These are phyloP conservation scores for Umbellularia californica DNA, from an alignment of 164 flowering plant species.

Conservation along the genomic window DNA sequence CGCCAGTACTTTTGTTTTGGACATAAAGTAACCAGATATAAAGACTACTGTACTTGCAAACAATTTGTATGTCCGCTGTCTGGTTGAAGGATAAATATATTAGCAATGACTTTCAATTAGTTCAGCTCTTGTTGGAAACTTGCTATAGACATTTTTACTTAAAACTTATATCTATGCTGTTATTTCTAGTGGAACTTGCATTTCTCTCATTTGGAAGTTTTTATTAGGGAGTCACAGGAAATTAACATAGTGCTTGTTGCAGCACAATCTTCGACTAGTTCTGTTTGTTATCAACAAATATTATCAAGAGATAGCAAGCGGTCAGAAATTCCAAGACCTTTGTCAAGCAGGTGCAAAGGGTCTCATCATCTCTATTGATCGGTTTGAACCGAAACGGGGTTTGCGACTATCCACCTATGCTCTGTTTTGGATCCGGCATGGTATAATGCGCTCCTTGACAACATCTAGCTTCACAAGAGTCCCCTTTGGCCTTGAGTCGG, in stretches of 20 bases:
- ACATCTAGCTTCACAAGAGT: slow-evolving; percentile 78
- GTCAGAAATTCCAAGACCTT: slow-evolving; percentile 74
- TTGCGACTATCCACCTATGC: slow-evolving; percentile 80
- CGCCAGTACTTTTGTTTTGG: neutral
- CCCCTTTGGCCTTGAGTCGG: slow-evolving; percentile 92
- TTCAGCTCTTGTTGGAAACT: neutral
- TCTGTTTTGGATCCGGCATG: slow-evolving; percentile 92
- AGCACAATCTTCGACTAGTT: slow-evolving; percentile 96
- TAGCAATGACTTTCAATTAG: neutral
- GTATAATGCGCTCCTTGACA: slow-evolving; percentile 84
- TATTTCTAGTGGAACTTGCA: neutral
- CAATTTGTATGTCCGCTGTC: neutral
- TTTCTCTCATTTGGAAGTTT: slow-evolving; percentile 3
- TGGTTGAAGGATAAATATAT: neutral
- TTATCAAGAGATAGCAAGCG: slow-evolving; percentile 73
- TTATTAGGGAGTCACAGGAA: neutral
- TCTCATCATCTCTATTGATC: slow-evolving; percentile 85
- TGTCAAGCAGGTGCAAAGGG: slow-evolving; percentile 97
- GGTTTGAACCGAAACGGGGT: slow-evolving; percentile 81
- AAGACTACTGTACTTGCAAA: neutral
- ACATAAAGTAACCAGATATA: neutral
- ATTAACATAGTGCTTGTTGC: slow-evolving; percentile 28
- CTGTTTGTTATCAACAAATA: slow-evolving; percentile 84
- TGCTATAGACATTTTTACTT: too few species aligned
- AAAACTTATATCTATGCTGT: neutral